Evolutionary conservation across 2,329 filamentous ascomycete species (phyloP).

Genomic region (Uncinocarpus reesii): DNA sequence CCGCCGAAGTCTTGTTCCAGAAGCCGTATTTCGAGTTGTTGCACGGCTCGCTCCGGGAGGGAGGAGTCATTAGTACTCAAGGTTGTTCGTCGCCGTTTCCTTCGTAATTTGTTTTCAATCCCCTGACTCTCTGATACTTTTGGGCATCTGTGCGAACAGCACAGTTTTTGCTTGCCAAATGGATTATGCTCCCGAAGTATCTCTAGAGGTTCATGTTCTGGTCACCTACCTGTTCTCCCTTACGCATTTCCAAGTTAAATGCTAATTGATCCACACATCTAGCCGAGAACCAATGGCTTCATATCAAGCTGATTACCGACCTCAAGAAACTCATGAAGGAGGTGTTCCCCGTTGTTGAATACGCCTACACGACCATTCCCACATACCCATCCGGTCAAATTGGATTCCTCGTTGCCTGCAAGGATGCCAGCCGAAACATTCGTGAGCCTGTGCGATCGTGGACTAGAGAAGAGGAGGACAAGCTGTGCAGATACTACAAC

Average conservation of each 20-base stretch:
- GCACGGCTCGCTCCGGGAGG: constrained; percentile 76
- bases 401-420: constrained; percentile 99
- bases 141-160: constrained; percentile 1
- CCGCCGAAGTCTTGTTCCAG: constrained; percentile 92
- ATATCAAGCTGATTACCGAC: constrained; percentile 83
- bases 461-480: constrained; percentile 78
- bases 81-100: constrained; percentile 93
- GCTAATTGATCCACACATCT: constrained; percentile 20
- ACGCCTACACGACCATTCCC: constrained; percentile 95
- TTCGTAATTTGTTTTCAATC: constrained; percentile 54
- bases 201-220: constrained; percentile 2
- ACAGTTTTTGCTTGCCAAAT: not conserved
- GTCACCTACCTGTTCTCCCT: not conserved
- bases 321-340: constrained; percentile 95
- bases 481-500: constrained; percentile 95
- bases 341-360: constrained; percentile 95
- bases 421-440: constrained; percentile 76
- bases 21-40: constrained; percentile 98
- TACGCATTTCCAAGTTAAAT: constrained; percentile 16
- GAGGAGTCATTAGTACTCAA: constrained; percentile 99
- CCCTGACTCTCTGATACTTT: constrained; percentile 14
- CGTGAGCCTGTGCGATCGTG: constrained; percentile 74
- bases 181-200: constrained; percentile 1
- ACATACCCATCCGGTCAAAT: constrained; percentile 99
- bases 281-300: constrained; percentile 99